Percentiles rank a stretch among this genome's conserved stretches.
These are phyloP conservation scores for Podospora australis DNA, from an alignment of 495 filamentous ascomycete species.

Conservation along the genomic window DNA sequence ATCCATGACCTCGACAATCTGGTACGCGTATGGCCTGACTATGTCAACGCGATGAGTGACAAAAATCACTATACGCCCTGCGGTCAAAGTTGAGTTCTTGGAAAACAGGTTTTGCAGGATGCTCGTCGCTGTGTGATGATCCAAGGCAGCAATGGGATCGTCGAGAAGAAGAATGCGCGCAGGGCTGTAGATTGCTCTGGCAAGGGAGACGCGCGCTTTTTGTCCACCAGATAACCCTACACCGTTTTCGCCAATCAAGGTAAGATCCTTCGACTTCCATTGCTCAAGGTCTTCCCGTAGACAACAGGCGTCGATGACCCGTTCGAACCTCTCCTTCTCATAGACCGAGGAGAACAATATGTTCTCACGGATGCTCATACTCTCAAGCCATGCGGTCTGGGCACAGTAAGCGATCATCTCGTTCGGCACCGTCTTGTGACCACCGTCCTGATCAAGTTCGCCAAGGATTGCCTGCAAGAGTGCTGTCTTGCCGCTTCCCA, in stretches of 20 bases:
- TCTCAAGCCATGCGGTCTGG: constrained; percentile 85
- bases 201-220: constrained; percentile 85
- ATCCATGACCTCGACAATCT: constrained; percentile 59
- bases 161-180: constrained; percentile 92
- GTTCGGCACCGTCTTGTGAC: constrained; percentile 52
- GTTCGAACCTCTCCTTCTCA: constrained; percentile 75
- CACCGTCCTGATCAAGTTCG: constrained; percentile 62
- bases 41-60: constrained; percentile 75
- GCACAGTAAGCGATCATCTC: constrained; percentile 75
- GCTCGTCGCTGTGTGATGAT: constrained; percentile 72
- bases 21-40: constrained; percentile 56
- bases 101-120: constrained; percentile 63
- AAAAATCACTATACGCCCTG: constrained; percentile 58
- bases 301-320: constrained; percentile 86
- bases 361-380: constrained; percentile 83
- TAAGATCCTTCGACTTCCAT: constrained; percentile 88
- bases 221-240: constrained; percentile 95
- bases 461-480: constrained; percentile 72
- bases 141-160: constrained; percentile 89
- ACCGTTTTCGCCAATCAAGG: constrained; percentile 91
- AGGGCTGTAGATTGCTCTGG: constrained; percentile 86
- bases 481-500: constrained; percentile 75
- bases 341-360: constrained; percentile 71
- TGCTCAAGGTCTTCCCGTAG: constrained; percentile 82
- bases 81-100: constrained; percentile 49